These are phyloP conservation scores for Scedosporium minutisporum DNA, from an alignment of 2,329 filamentous ascomycete genomes.

Conservation along the genomic window DNA sequence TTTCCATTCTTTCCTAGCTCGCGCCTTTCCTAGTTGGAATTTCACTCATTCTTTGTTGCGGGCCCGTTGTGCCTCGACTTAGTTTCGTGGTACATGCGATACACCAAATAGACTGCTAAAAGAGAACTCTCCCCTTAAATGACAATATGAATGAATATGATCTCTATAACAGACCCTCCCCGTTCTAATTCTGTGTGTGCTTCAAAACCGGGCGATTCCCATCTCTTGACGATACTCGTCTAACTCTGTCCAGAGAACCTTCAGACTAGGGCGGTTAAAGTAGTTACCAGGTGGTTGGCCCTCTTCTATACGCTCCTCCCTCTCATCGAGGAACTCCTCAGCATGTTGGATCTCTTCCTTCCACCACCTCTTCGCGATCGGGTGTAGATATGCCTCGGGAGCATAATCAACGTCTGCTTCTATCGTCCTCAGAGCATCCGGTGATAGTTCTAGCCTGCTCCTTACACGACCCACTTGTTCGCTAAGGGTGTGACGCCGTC, in stretches of 20 bases:
- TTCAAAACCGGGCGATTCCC: background rate
- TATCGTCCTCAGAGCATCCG: background rate
- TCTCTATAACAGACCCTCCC: background rate
- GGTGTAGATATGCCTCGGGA: background rate
- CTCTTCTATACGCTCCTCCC: conserved; percentile 23
- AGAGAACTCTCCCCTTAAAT: too few species aligned
- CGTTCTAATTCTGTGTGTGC: background rate
- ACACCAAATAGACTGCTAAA: too few species aligned
- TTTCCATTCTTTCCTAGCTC: background rate
- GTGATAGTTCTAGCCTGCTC: conserved; percentile 32
- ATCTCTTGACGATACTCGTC: conserved; percentile 12
- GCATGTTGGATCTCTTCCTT: conserved; percentile 34
- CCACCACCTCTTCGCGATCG: conserved; percentile 38
- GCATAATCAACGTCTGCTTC: conserved; percentile 22
- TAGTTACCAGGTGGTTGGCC: conserved; percentile 42
- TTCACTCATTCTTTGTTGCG: background rate
- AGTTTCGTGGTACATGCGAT: too few species aligned
- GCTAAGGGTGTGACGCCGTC: conserved; percentile 34
- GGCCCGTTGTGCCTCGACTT: too few species aligned
- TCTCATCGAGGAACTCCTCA: conserved; percentile 33
- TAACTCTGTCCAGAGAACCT: conserved; percentile 28
- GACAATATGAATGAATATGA: too few species aligned
- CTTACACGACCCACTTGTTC: conserved; percentile 32
- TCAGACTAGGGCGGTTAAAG: conserved; percentile 36
- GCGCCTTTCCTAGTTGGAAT: background rate